Percentiles rank a stretch among this genome's conserved stretches.
Conservation (phyloP, 495 filamentous ascomycete genomes). For the Bryoglossum gracile region DNA sequence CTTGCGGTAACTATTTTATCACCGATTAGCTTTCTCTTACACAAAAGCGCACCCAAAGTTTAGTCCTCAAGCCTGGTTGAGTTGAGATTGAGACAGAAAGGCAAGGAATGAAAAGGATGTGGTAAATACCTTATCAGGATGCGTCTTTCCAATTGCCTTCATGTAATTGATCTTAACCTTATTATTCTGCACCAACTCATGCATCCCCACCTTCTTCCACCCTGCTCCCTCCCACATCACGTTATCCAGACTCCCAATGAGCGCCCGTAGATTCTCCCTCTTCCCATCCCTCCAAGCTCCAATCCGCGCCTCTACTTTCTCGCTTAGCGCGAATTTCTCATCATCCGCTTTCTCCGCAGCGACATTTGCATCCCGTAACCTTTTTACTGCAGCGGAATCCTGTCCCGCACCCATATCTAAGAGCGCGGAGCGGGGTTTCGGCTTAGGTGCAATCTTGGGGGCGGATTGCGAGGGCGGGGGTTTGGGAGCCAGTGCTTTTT, state of each 20-base stretch:
- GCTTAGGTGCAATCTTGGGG: constrained; percentile 25
- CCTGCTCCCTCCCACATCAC: constrained; percentile 88
- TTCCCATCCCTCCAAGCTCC: constrained; percentile 79
- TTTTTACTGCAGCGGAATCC: constrained; percentile 60
- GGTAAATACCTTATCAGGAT: constrained; percentile 88
- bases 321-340: constrained; percentile 83
- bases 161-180: constrained; percentile 97
- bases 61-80: no score
- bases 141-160: constrained; percentile 97
- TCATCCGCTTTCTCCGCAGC: constrained; percentile 78
- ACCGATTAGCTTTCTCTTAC: constrained; percentile 12
- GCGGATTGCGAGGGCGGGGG: constrained; percentile 21
- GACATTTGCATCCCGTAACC: constrained; percentile 72
- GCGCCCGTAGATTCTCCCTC: constrained; percentile 82
- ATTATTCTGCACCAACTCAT: constrained; percentile 78
- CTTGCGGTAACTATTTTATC: constrained; percentile 62
- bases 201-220: constrained; percentile 95
- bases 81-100: no score
- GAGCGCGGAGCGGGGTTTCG: constrained; percentile 38
- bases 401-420: constrained; percentile 34
- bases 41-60: no score
- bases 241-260: constrained; percentile 79
- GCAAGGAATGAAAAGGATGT: not conserved
- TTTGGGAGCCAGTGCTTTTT: constrained; percentile 67
- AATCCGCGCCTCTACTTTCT: constrained; percentile 73